A percentile compares a stretch with the other conserved stretches of the same genome.
Conservation (phyloP, 2,329 filamentous ascomycete species). For the Ophiostoma populinum region DNA sequence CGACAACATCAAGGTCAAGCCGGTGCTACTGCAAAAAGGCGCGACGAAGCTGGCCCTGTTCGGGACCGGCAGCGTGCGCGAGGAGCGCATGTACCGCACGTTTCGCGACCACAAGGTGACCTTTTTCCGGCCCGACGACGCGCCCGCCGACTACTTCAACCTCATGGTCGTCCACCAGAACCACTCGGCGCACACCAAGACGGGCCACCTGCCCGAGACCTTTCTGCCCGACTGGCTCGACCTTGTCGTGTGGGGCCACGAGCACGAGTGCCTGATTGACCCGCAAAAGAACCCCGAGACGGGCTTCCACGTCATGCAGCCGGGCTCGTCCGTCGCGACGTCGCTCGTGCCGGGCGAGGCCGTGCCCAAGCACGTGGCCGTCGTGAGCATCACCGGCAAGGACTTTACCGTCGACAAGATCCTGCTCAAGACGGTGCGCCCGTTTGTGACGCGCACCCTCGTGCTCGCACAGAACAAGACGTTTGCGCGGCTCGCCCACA, state of each 20-base stretch:
- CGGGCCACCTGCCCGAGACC: constrained; percentile 84
- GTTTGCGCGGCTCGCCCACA: constrained; percentile 61
- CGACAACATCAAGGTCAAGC: constrained; percentile 85
- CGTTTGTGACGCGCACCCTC: constrained; percentile 77
- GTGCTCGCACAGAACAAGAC: constrained; percentile 56
- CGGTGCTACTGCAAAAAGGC: constrained; percentile 84
- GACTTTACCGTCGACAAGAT: constrained; percentile 68
- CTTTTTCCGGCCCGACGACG: constrained; percentile 69
- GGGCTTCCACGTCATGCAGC: constrained; percentile 91
- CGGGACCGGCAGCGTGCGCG: constrained; percentile 87
- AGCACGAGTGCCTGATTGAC: constrained; percentile 89
- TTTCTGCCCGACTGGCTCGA: constrained; percentile 86
- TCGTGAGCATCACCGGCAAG: constrained; percentile 67
- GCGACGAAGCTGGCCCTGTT: constrained; percentile 84
- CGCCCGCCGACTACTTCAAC: constrained; percentile 89
- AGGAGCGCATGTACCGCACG: constrained; percentile 85
- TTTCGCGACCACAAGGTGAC: constrained; percentile 88
- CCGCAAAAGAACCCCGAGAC: constrained; percentile 71
- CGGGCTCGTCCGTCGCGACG: constrained; percentile 88
- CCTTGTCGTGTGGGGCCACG: constrained; percentile 89
- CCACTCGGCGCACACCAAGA: constrained; percentile 79
- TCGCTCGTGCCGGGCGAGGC: constrained; percentile 82
- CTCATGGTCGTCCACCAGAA: constrained; percentile 92
- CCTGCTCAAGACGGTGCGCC: constrained; percentile 72
- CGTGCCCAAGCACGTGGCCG: constrained; percentile 75